phyloP scores from a whole-genome alignment of 768 basidiomycete genomes.

The Podaxis sp. region DNA sequence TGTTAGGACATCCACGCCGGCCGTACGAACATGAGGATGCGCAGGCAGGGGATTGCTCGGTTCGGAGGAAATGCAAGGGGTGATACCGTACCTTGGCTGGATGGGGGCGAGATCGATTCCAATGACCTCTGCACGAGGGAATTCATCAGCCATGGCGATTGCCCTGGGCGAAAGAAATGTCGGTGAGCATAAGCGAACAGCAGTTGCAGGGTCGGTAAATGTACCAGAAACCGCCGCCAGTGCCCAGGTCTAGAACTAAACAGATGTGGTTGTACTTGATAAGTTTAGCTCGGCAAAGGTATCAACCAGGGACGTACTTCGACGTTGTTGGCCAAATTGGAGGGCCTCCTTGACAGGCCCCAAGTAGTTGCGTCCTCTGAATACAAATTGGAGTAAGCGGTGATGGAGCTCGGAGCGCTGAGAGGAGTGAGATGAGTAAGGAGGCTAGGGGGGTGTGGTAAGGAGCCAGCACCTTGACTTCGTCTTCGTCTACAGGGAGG shows the following conservation, averaged over 20 bases:
- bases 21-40: constrained; percentile 16
- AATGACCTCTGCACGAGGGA: constrained; percentile 63
- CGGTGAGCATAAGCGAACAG: constrained; percentile 10
- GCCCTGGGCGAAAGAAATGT: constrained; percentile 44
- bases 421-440: background rate
- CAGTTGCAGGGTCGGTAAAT: constrained; percentile 17
- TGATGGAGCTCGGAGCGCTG: constrained; percentile 67
- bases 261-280: background rate
- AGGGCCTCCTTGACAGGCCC: constrained; percentile 64
- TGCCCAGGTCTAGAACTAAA: constrained; percentile 66
- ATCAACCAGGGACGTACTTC: constrained; percentile 30
- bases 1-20: constrained; percentile 7
- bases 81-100: constrained; percentile 56
- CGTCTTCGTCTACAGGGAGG: constrained; percentile 67
- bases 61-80: background rate
- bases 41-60: constrained; percentile 25
- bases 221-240: constrained; percentile 65
- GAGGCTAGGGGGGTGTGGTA: background rate
- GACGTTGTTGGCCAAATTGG: constrained; percentile 46
- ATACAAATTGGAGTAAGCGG: constrained; percentile 65
- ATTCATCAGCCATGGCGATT: constrained; percentile 73
- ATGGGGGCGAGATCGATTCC: constrained; percentile 74
- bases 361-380: constrained; percentile 61
- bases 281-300: background rate
- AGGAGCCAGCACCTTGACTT: constrained; percentile 48